Evolutionary conservation across 2,329 filamentous ascomycete species (phyloP), one percentile per base, ranked within the genome.

Genomic region (Scleromitrula shiraiana): DNA sequence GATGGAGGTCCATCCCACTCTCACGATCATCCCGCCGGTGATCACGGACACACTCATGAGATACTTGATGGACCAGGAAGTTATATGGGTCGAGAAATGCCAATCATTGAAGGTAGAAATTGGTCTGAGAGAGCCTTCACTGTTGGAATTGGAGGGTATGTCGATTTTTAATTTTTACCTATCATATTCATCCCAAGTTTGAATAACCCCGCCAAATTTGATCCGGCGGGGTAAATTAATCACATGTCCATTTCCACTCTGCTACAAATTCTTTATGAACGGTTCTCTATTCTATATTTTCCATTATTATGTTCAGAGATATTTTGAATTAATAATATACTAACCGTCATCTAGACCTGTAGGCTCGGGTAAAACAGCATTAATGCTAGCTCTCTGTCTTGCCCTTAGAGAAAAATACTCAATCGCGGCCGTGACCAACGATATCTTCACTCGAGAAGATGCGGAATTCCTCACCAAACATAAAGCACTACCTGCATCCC

Each of bases 391-490:
- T 32, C 85, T 97, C 58, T 96, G 89, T 72, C 82, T 82, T 29
- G 83, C 85, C 7, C 82, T 98, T 6, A 85, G 93, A 53, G 75
- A 82, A 42, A 73, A 78, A 47, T 90, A 87, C 77, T 88, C 83
- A 64, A 85, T 98, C 62, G 93, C 93, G 1, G 93, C 89, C 51
- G 91, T 98, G 19, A 98, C 93, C 41, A 97, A 97, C 75, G 91
- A 97, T 74, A 97, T 97, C 74, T 97, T 97, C 75, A 97, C 91
- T 19, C 85, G 85, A 56, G 93, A 98, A 71, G 93, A 98, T 74
- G 90, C 90, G 72, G 93, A 97, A 69, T 98, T 98, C 72, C 82
- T 98, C 22, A 95, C 88, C 50, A 82, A 82, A 49, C 77, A 96
- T 75, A 76, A 79, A 56, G 93, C 93, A 5, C 82, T 97, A 0